These are phyloP conservation scores for Podosphaera fusca DNA, from an alignment of 2,329 filamentous ascomycete genomes.

Conservation along the genomic window DNA sequence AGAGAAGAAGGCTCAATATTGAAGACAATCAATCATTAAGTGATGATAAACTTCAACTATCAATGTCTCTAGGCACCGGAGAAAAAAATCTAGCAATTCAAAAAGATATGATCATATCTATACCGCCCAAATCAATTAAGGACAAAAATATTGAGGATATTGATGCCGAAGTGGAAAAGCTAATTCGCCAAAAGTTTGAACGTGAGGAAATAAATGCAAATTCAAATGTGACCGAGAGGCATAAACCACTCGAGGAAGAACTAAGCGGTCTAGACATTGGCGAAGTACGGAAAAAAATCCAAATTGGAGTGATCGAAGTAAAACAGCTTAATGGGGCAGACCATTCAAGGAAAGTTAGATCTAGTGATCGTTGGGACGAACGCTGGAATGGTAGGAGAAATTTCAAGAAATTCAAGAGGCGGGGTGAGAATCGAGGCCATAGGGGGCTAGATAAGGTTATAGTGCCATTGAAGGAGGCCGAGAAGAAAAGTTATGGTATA, in stretches of 20 bases:
- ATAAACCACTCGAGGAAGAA: slow-evolving; percentile 28
- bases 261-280: slow-evolving; percentile 46
- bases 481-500: slow-evolving; percentile 31
- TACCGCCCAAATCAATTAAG: too few relatives aligned
- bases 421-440: slow-evolving; percentile 19
- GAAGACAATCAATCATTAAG: slow-evolving; percentile 21
- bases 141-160: neutral
- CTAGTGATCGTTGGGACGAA: slow-evolving; percentile 52
- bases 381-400: slow-evolving; percentile 89
- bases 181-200: neutral
- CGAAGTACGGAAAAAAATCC: slow-evolving; percentile 48
- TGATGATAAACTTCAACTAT: neutral
- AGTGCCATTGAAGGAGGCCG: slow-evolving; percentile 38
- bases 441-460: slow-evolving; percentile 19
- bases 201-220: slow-evolving; percentile 39
- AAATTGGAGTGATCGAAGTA: slow-evolving; percentile 57
- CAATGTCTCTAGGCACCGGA: neutral
- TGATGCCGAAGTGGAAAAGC: neutral
- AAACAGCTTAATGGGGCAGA: slow-evolving; percentile 16
- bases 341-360: neutral
- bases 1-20: slow-evolving; percentile 47
- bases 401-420: slow-evolving; percentile 66
- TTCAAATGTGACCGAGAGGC: slow-evolving; percentile 31
- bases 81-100: neutral
- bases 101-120: neutral